phyloP scores from a whole-genome alignment of 345 rosid species.

The Corymbia maculata region DNA sequence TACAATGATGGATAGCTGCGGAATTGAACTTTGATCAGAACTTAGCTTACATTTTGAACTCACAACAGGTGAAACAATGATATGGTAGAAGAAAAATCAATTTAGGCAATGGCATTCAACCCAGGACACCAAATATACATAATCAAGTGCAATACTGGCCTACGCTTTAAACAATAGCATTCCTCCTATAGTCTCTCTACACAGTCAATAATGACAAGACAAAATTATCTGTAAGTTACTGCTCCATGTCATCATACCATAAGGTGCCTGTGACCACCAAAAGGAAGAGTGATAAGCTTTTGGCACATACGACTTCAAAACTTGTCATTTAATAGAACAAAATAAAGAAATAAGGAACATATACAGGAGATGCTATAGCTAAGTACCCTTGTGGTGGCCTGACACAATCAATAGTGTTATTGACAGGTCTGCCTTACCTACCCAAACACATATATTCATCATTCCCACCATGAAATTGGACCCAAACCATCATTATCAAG shows the following conservation, averaged over 20 bases:
- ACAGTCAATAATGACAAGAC: background rate
- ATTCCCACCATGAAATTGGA: slow-evolving; percentile 79
- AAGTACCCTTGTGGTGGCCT: background rate
- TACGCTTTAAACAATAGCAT: background rate
- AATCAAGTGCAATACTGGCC: background rate
- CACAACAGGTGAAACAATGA: background rate
- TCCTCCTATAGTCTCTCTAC: background rate
- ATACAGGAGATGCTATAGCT: background rate
- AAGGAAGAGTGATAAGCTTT: background rate
- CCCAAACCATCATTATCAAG: slow-evolving; percentile 71
- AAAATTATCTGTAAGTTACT: background rate
- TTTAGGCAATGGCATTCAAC: background rate
- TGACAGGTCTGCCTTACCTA: background rate
- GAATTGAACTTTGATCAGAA: background rate
- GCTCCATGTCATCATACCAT: background rate
- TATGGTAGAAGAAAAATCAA: background rate
- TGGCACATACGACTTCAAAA: background rate
- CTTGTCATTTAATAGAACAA: background rate
- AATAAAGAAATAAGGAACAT: background rate
- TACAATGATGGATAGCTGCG: background rate
- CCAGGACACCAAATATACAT: background rate
- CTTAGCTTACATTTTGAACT: background rate
- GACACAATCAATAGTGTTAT: background rate
- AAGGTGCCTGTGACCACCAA: background rate
- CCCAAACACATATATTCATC: background rate